Base-by-base conservation (phyloP, 805 yeast species). In the Kodamaea jinghongensis region DNA sequence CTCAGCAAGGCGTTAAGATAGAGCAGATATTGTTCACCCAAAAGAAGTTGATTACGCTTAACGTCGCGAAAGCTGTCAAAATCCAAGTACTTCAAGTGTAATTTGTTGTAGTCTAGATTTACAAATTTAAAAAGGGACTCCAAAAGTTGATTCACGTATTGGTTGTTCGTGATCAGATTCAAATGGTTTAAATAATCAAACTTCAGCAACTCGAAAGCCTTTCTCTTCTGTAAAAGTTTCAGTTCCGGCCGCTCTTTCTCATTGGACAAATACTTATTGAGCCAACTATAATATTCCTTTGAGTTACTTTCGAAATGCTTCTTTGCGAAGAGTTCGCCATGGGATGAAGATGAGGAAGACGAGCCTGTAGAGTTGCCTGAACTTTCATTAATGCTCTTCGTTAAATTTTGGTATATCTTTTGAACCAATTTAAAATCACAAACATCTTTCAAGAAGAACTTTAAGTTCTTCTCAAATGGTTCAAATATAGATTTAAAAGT, bases 171-270 rank as follows among this genome's bases (percentile, higher is more conserved):
- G 6, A 64, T 52, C 38, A 52, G 49, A 25, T 60, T 65, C 36
- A 75, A 50, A 29, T 61, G 65, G 45, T 67, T 70, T 49, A 68
- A 58, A 51, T 75, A 75, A 37, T 73, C 76, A 38, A 70, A 63
- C 41, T 75, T 68, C 9, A 66, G 58, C 1, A 71, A 48, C 42
- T 74, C 78, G 48, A 69, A 74, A 0, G 46, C 45, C 37, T 69
- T 60, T 20, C 69, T 49, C 44, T 67, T 65, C 15, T 43, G 38
- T 13, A 71, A 46, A 15, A 63, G 50, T 44, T 64, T 65, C 62
- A 63, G 63, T 35, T 63, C 70, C 0, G 73, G 70, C 38, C 72
- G 51, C 27, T 66, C 74, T 44, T 66, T 69, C 39, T 67, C 74
- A 44, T 67, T 66, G 3, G 72, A 60, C 16, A 70, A 45, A 45